Conservation (phyloP, 148 eudicot species). For the Oxyria digyna region DNA sequence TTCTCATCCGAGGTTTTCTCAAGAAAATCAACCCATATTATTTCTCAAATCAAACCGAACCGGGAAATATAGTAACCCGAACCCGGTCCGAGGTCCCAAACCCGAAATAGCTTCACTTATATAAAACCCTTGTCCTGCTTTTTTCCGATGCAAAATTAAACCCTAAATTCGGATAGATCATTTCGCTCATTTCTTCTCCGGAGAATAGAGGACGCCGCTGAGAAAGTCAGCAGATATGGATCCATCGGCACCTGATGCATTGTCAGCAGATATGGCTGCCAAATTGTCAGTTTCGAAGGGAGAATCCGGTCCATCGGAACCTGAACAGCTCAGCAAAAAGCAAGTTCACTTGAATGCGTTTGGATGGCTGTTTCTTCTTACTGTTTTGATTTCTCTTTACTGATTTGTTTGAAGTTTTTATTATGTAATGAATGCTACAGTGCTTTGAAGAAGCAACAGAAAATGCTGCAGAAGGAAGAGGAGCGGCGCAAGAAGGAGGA, state of each 20-base stretch:
- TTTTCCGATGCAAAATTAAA: background rate
- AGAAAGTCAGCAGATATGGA: constrained; percentile 13
- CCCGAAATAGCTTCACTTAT: no score
- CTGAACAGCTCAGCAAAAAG: constrained; percentile 30
- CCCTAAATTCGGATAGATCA: background rate
- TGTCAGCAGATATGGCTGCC: constrained; percentile 10
- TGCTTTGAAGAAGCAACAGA: constrained; percentile 38
- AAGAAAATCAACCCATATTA: no score
- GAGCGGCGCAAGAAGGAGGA: constrained; percentile 47
- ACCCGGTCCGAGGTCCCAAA: no score
- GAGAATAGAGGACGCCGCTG: constrained; percentile 17
- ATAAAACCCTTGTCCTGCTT: background rate
- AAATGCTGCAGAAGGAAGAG: constrained; percentile 47
- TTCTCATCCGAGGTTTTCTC: no score
- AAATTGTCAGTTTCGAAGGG: constrained; percentile 10
- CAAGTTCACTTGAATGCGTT: background rate
- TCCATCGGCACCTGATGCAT: no score
- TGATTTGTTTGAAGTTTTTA: background rate
- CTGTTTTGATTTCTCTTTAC: background rate
- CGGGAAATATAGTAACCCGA: no score
- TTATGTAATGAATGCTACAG: constrained; percentile 11
- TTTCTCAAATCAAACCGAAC: no score
- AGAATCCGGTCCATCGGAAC: constrained; percentile 11
- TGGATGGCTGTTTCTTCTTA: background rate
- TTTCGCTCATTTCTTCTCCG: background rate